Evolutionary conservation across 106 monocot species (phyloP), one percentile per base, ranked within the genome.

Genomic region (Xerophyta viscosa): DNA sequence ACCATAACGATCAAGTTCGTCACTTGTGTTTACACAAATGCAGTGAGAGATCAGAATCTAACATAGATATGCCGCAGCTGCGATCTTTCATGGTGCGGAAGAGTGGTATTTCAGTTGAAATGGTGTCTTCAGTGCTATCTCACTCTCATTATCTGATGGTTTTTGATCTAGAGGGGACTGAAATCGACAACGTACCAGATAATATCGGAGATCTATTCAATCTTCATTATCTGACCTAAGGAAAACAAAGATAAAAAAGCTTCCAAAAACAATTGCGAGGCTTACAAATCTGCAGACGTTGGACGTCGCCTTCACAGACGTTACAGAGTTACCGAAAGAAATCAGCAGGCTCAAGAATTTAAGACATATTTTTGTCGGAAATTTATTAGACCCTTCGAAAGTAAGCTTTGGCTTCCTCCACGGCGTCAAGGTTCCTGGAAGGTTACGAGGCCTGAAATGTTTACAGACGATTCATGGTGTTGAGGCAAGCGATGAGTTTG

Each of bases 261-360:
- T 77, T 12, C 57, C 71, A 4, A 60, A 42, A 11, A 24, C 54
- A 2, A 18, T 77, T 6, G 25, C 55, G 14, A 50, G 23, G 27
- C 66, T 77, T 15, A 20, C 27, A n/a, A 27, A 56, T 36, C 29
- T 77, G 24, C 28, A 77, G 46, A 62, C 66, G 6, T 26, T 77
- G 14, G 71, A 71, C 41, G 45, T 77, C 15, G 49, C 36, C 18
- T 42, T 23, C 0, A 71, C 63, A 9, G 3, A 27, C 20, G 43
- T 72, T 14, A 9, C 2, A 2, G 27, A 52, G 27, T 29, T 65
- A 29, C 52, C 59, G 19, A 4, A 12, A 11, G 41, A 26, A 24
- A 26, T 72, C 26, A 7, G 9, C 8, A 59, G 44, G 51, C 52
- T 72, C 2, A n/a, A 20, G 20, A 24, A 43, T 7, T 46, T 71